Conservation (phyloP, 305 asterid species). For the Fraxinus albicans region DNA sequence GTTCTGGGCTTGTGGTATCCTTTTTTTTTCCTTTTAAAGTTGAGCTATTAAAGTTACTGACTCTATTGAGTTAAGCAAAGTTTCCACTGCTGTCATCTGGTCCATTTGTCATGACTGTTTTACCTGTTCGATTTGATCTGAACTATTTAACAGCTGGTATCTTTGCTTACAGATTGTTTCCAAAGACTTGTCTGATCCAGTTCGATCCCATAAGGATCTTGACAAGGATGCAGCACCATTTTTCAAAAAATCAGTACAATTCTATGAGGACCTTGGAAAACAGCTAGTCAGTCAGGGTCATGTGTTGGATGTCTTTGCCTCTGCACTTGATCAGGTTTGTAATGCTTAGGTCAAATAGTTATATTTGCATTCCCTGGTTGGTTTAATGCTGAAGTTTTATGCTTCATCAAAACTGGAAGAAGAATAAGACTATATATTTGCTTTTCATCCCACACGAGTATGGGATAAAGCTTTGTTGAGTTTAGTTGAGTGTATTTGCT, state of each 20-base stretch:
- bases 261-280: constrained; percentile 75
- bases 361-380: constrained; percentile 1
- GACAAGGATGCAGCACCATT: constrained; percentile 94
- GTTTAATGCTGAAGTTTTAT: background rate
- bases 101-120: constrained; percentile 5
- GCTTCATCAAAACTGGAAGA: background rate
- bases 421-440: background rate
- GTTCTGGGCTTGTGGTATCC: background rate
- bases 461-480: background rate
- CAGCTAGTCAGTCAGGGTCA: constrained; percentile 90
- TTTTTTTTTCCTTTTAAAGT: background rate
- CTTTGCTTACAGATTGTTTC: constrained; percentile 72
- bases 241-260: constrained; percentile 78
- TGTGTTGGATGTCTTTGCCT: constrained; percentile 89
- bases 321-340: constrained; percentile 97
- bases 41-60: background rate
- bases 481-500: background rate
- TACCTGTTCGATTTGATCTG: constrained; percentile 17
- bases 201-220: constrained; percentile 94
- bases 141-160: background rate
- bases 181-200: constrained; percentile 95
- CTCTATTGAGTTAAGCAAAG: background rate
- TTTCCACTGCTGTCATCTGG: background rate
- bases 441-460: background rate
- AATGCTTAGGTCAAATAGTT: constrained; percentile 8